Evolutionary conservation across 371 early-diverging fungal genomes (phyloP).

Genomic region (Gilbertella persicaria): DNA sequence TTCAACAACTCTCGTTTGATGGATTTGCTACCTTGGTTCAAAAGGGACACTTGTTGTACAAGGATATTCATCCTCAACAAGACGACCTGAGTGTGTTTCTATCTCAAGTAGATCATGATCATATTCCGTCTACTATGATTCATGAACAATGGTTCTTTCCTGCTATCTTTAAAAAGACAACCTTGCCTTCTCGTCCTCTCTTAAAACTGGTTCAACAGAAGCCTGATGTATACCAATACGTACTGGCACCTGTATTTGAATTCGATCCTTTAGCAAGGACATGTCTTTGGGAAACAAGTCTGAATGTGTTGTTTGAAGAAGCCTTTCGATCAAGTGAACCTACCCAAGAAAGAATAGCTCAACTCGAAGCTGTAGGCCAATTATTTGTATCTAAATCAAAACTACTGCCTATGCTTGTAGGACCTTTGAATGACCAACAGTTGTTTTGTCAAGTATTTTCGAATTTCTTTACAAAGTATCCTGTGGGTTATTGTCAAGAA

Average conservation of each 20-base stretch:
- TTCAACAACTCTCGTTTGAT: conserved; percentile 27
- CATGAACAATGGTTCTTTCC: conserved; percentile 1
- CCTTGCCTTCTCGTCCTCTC: conserved; percentile 4
- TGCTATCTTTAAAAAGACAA: conserved; percentile 5
- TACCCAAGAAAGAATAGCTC: conserved; percentile 4
- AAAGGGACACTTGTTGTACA: conserved; percentile 1
- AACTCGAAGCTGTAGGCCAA: conserved; percentile 2
- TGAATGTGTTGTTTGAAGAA: conserved; percentile 25
- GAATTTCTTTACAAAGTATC: conserved; percentile 25
- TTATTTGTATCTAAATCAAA: not conserved
- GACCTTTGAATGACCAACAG: conserved; percentile 7
- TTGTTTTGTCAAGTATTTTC: conserved; percentile 22
- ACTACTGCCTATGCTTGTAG: not conserved
- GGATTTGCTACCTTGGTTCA: conserved; percentile 27
- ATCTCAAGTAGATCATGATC: not conserved
- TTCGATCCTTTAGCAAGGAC: conserved; percentile 30
- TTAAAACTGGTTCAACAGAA: conserved; percentile 11
- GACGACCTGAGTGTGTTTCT: conserved; percentile 4
- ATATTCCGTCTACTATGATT: not conserved
- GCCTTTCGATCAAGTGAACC: conserved; percentile 15
- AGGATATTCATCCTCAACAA: not conserved
- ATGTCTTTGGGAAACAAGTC: conserved; percentile 24
- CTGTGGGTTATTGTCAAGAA: conserved; percentile 20
- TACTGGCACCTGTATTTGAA: conserved; percentile 21
- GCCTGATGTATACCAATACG: not conserved